Base-by-base conservation (phyloP, 108 stramenopile species). In the Cyclotella atomus region DNA sequence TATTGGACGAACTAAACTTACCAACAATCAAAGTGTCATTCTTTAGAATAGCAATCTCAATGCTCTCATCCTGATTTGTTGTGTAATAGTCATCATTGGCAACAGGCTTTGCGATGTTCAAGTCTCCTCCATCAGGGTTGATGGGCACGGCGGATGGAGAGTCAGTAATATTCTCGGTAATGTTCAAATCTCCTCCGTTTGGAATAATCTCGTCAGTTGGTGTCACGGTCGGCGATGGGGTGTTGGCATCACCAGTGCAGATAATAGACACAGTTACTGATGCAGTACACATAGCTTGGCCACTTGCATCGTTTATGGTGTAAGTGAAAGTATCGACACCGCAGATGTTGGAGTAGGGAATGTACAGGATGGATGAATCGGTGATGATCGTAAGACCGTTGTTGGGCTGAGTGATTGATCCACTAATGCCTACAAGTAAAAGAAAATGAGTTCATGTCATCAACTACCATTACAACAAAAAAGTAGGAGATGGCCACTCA, bases 271-370 rank as follows among this genome's bases (percentile, higher is more conserved):
- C 33, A 17, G 65, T 49, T n/a, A 55, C 73, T 6, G 56, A 49
- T 21, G 65, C 73, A 32, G 57, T 43, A 21, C 43, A 44, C 6
- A 29, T 7, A 61, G 38, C 9, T 41, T 47, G 24, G 16, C 56
- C 32, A 47, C 6, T 36, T 9, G 49, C 9, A 36, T 75, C 30
- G 19, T 36, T 46, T 34, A 75, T 38, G 19, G 65, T 75, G 33
- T 75, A 75, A 17, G 50, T 67, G 57, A 75, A 75, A 10, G 23
- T 47, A 59, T 75, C 73, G 19, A 38, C 44, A 34, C 73, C 73
- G 59, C 73, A 75, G 33, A 32, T 59, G 16, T 23, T 24, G 27
- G 23, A 36, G 44, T 65, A 30, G 0, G 73, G 73, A 46, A 65
- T 47, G 57, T 66, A 75, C 10, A 75, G 27, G 30, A 75, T 55